Percentiles rank a stretch among this genome's conserved stretches.
phyloP scores from a whole-genome alignment of 495 filamentous ascomycete genomes.

The Podospora appendiculata region DNA sequence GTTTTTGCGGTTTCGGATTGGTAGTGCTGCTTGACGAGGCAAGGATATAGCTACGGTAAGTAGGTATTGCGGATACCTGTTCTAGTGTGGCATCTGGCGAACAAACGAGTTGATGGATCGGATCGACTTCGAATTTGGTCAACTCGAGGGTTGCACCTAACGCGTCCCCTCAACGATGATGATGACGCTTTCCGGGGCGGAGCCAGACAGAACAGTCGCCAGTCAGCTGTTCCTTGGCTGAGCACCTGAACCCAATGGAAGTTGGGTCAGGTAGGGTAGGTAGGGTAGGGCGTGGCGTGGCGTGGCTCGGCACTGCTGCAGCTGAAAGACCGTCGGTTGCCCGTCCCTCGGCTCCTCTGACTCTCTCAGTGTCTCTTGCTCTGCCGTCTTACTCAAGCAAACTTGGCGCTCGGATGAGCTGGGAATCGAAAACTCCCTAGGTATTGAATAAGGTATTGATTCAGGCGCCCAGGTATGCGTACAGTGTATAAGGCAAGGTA shows the following conservation, averaged over 20 bases:
- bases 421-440: no score
- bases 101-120: neutral
- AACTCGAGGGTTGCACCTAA: slow-evolving; percentile 10
- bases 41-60: neutral
- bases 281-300: no score
- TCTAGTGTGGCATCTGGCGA: neutral
- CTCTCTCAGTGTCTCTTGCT: no score
- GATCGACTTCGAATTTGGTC: neutral
- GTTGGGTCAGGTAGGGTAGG: neutral
- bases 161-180: neutral
- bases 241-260: neutral
- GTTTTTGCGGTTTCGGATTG: neutral
- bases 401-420: no score
- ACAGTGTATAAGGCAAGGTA: no score
- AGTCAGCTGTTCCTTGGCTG: slow-evolving; percentile 14
- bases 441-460: no score
- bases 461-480: no score
- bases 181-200: slow-evolving; percentile 18
- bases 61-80: neutral
- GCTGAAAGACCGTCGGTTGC: no score
- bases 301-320: no score
- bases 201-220: slow-evolving; percentile 3
- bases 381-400: no score
- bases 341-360: no score
- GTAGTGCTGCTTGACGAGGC: neutral